Evolutionary conservation across 164 flowering plant species (phyloP).

Genomic region (Vitis amurensis): DNA sequence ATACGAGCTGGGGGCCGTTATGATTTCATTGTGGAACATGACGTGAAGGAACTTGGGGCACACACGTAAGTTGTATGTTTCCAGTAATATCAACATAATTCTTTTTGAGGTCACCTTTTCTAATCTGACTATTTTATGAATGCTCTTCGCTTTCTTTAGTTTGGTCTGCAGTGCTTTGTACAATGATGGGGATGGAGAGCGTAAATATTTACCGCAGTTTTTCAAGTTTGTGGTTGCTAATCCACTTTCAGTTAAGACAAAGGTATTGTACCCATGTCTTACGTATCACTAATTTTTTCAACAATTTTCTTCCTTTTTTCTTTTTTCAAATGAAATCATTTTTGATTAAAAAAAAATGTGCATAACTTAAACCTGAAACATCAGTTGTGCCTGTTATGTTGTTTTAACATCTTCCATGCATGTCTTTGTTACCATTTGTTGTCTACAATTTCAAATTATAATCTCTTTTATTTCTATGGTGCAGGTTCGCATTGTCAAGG

Average conservation of each 20-base stretch:
- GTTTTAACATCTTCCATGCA: not conserved
- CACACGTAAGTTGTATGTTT: slow-evolving; percentile 66
- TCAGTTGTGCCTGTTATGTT: not conserved
- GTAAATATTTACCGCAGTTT: slow-evolving; percentile 96
- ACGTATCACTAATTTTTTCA: not conserved
- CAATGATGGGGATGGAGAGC: slow-evolving; percentile 86
- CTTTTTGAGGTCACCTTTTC: not conserved
- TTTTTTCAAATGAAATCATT: not conserved
- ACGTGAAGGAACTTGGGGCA: slow-evolving; percentile 96
- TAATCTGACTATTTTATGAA: not conserved
- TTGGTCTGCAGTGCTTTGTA: slow-evolving; percentile 91
- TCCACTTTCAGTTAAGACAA: slow-evolving; percentile 96
- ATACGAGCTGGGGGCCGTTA: slow-evolving; percentile 95
- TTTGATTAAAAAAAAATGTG: too few species aligned
- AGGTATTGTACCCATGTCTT: slow-evolving; percentile 50
- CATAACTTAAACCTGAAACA: too few species aligned
- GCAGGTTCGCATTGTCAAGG: slow-evolving; percentile 98
- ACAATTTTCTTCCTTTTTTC: too few species aligned
- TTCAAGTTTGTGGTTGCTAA: slow-evolving; percentile 94
- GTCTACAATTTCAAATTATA: not conserved
- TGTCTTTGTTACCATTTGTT: not conserved
- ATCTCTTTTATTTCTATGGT: slow-evolving; percentile 17
- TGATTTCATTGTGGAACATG: slow-evolving; percentile 98
- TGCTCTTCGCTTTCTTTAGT: slow-evolving; percentile 30
- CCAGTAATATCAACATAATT: not conserved